Conservation (phyloP, 805 yeast species). For the Wickerhamomyces alni region DNA sequence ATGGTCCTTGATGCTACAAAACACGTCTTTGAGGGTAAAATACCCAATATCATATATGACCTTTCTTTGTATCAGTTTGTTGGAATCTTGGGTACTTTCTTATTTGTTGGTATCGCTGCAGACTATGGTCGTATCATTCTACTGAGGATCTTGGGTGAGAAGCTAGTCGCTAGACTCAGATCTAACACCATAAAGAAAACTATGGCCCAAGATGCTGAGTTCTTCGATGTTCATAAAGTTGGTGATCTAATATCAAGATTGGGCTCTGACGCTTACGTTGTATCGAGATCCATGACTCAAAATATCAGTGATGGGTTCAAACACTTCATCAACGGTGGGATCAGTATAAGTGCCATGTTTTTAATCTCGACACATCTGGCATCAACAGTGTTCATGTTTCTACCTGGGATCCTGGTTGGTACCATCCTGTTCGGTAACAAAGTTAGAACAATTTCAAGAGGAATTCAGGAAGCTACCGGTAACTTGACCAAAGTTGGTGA, state of each 20-base stretch:
- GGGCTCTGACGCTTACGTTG: slow-evolving; percentile 86
- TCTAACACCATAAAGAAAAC: slow-evolving; percentile 71
- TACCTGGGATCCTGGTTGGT: slow-evolving; percentile 77
- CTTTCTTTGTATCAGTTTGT: slow-evolving; percentile 58
- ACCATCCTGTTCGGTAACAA: slow-evolving; percentile 78
- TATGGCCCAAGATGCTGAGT: slow-evolving; percentile 83
- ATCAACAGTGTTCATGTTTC: slow-evolving; percentile 65
- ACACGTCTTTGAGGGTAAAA: slow-evolving; percentile 24
- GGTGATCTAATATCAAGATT: slow-evolving; percentile 91
- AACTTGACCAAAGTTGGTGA: slow-evolving; percentile 84
- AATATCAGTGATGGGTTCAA: slow-evolving; percentile 89
- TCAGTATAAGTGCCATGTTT: slow-evolving; percentile 88
- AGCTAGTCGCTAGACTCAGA: slow-evolving; percentile 78
- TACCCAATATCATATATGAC: slow-evolving; percentile 39
- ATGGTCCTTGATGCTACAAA: slow-evolving; percentile 45
- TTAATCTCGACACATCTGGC: slow-evolving; percentile 79
- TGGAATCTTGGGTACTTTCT: slow-evolving; percentile 36
- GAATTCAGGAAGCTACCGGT: slow-evolving; percentile 84
- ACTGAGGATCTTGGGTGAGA: slow-evolving; percentile 75
- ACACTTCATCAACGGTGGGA: slow-evolving; percentile 73
- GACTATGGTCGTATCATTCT: slow-evolving; percentile 71
- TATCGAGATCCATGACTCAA: slow-evolving; percentile 82
- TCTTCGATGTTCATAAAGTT: slow-evolving; percentile 88
- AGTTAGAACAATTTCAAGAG: slow-evolving; percentile 68
- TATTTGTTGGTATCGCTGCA: slow-evolving; percentile 57